Percentiles rank a stretch among this genome's conserved stretches.
Evolutionary conservation across 805 yeast species (phyloP).

Genomic region (Ogataea wickerhamii): DNA sequence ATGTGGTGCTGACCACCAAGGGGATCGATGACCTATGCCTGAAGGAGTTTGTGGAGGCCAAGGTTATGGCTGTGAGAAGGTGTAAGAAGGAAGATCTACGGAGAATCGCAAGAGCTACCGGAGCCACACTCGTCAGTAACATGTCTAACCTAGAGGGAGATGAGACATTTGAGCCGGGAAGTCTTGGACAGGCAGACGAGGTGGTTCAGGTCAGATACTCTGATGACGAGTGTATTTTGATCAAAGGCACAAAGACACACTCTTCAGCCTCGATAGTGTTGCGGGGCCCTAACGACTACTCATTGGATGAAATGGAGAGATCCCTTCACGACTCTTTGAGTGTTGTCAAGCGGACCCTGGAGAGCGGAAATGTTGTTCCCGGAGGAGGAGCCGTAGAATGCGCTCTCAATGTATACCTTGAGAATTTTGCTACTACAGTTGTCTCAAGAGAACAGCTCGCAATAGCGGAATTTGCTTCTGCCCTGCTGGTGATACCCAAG

Average conservation of each 20-base stretch:
- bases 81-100: slow-evolving; percentile 95
- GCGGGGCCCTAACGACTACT: slow-evolving; percentile 94
- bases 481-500: slow-evolving; percentile 89
- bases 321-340: slow-evolving; percentile 91
- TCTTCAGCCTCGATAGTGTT: slow-evolving; percentile 87
- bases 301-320: slow-evolving; percentile 98
- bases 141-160: slow-evolving; percentile 96
- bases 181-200: slow-evolving; percentile 85
- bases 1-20: slow-evolving; percentile 87
- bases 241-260: slow-evolving; percentile 87
- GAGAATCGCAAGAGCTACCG: slow-evolving; percentile 96
- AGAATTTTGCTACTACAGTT: slow-evolving; percentile 95
- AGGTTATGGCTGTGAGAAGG: slow-evolving; percentile 94
- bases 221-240: slow-evolving; percentile 94
- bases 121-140: slow-evolving; percentile 83
- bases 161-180: slow-evolving; percentile 81
- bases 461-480: slow-evolving; percentile 93
- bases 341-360: slow-evolving; percentile 94
- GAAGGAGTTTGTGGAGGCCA: slow-evolving; percentile 86
- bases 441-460: slow-evolving; percentile 98
- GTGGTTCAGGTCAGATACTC: slow-evolving; percentile 88
- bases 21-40: slow-evolving; percentile 92
- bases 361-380: slow-evolving; percentile 91
- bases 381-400: slow-evolving; percentile 99
- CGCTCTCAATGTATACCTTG: slow-evolving; percentile 90